Conservation (phyloP, 2,329 filamentous ascomycete species). For the Rhytidhysteron rufulum region DNA sequence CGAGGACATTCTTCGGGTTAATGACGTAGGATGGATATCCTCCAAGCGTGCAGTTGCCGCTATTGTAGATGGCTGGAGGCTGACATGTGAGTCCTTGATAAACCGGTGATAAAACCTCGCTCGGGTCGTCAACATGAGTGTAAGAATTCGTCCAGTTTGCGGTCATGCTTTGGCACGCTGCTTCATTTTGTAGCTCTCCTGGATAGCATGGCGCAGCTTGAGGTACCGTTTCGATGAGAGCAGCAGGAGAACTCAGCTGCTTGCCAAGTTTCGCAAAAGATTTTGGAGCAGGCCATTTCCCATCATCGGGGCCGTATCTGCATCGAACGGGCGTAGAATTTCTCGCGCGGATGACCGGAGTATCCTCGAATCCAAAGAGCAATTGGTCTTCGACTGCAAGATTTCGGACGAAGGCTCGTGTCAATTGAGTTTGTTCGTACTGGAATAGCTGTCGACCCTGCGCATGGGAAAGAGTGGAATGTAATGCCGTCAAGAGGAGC, state of each 20-base stretch:
- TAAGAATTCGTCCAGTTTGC: conserved; percentile 13
- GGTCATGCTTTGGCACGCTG: conserved; percentile 16
- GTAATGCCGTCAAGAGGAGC: conserved; percentile 10
- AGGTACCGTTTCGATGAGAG: conserved; percentile 17
- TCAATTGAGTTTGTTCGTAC: conserved; percentile 20
- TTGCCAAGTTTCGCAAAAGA: conserved; percentile 18
- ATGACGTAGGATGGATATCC: conserved; percentile 33
- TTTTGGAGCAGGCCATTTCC: conserved; percentile 23
- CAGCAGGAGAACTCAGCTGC: conserved; percentile 16
- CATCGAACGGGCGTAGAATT: conserved; percentile 16
- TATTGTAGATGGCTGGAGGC: conserved; percentile 17
- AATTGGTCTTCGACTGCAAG: conserved; percentile 16
- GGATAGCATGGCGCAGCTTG: conserved; percentile 21
- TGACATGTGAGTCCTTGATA: conserved; percentile 25
- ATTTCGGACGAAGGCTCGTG: conserved; percentile 18
- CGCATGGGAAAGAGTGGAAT: conserved; percentile 8
- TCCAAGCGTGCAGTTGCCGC: conserved; percentile 28
- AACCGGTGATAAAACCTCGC: conserved; percentile 22
- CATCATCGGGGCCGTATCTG: conserved; percentile 16
- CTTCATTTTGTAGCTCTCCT: conserved; percentile 14
- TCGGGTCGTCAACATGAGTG: conserved; percentile 18
- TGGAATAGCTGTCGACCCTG: conserved; percentile 16
- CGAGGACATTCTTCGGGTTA: conserved; percentile 32
- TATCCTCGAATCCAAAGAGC: conserved; percentile 20
- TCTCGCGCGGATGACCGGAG: conserved; percentile 4